phyloP scores from a whole-genome alignment of 148 eudicot species.

The Spergularia bocconei region DNA sequence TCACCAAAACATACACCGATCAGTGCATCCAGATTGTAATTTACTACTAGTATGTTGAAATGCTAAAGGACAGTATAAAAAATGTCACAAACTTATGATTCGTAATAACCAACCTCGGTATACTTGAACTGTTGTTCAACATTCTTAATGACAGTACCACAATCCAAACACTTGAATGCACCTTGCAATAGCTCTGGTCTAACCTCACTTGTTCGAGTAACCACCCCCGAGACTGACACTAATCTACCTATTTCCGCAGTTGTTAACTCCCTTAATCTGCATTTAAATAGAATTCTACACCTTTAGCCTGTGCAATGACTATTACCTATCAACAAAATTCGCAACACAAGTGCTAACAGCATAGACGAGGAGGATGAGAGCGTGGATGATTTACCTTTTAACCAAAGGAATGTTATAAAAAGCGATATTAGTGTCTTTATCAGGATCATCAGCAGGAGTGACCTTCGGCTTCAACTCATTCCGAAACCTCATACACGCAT shows the following conservation, averaged over 20 bases:
- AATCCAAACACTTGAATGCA: constrained; percentile 87
- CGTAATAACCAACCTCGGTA: constrained; percentile 60
- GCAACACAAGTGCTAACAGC: too few relatives aligned
- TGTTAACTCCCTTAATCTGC: constrained; percentile 76
- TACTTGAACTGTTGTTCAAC: constrained; percentile 97
- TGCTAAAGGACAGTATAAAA: too few relatives aligned
- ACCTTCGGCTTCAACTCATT: constrained; percentile 73
- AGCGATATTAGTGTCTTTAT: constrained; percentile 81
- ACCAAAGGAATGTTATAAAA: constrained; percentile 81
- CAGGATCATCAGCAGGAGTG: constrained; percentile 75
- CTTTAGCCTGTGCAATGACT: too few relatives aligned
- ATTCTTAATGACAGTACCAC: constrained; percentile 68
- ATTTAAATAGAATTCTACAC: not conserved
- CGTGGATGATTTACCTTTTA: constrained; percentile 45
- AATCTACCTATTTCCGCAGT: constrained; percentile 80
- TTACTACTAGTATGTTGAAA: constrained; percentile 15
- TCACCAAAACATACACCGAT: constrained; percentile 28
- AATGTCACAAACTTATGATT: too few relatives aligned
- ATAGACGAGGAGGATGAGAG: too few relatives aligned
- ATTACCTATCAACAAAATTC: too few relatives aligned
- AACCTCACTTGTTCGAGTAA: constrained; percentile 96
- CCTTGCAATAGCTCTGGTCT: constrained; percentile 95
- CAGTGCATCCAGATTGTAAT: not conserved
- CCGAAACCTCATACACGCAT: constrained; percentile 86
- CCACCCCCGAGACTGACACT: constrained; percentile 90